These are phyloP conservation scores for Rhododendron simsii DNA, from an alignment of 148 eudicot species.

Conservation along the genomic window DNA sequence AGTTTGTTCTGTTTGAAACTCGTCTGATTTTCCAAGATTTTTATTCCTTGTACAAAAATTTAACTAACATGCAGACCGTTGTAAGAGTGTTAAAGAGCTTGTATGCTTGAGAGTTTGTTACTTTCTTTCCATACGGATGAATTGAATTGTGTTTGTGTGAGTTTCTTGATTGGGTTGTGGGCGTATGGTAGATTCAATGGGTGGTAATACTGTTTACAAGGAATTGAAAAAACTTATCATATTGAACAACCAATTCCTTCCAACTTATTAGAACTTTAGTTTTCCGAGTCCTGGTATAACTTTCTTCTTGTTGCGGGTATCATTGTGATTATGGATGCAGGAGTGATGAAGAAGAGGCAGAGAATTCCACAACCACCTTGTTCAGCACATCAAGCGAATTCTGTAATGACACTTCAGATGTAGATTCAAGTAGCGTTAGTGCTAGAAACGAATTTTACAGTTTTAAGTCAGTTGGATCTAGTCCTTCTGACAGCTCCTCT, in stretches of 20 bases:
- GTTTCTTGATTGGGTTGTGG: neutral
- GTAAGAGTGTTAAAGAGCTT: neutral
- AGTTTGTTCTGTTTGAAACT: neutral
- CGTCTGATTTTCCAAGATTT: neutral
- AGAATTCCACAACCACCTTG: conserved; percentile 46
- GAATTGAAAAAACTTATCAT: neutral
- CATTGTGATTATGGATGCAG: conserved; percentile 32
- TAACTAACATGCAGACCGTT: neutral
- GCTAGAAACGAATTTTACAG: conserved; percentile 56
- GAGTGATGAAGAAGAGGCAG: conserved; percentile 78
- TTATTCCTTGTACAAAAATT: neutral
- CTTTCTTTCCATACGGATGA: neutral
- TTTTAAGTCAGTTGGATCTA: conserved; percentile 67
- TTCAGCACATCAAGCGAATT: conserved; percentile 58
- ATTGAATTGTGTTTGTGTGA: neutral
- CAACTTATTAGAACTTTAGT: neutral
- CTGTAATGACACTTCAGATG: conserved; percentile 53
- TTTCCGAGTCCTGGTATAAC: neutral
- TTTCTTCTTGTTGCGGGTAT: neutral
- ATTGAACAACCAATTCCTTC: neutral
- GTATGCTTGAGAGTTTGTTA: neutral
- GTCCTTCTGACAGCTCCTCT: conserved; percentile 88
- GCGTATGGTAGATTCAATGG: neutral
- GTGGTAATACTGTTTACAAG: neutral
- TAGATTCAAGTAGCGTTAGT: conserved; percentile 77